These are phyloP conservation scores for Lodderomyces margitis DNA, from an alignment of 1,139 yeast species.

Conservation along the genomic window DNA sequence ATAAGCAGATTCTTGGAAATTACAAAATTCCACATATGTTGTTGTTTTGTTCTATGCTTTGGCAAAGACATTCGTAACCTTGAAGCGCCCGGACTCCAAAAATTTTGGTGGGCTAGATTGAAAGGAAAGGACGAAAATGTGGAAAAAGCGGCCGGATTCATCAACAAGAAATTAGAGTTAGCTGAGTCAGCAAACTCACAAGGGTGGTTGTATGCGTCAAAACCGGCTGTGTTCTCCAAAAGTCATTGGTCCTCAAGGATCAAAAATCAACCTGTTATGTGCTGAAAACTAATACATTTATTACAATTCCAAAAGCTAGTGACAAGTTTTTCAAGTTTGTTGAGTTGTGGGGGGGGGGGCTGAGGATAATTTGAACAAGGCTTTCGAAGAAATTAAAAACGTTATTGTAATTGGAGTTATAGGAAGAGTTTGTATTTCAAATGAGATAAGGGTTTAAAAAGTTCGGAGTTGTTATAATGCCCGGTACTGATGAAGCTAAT, in stretches of 20 bases:
- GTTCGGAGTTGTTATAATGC: too few species aligned
- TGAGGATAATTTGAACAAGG: slow-evolving; percentile 28
- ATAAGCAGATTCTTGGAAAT: too few species aligned
- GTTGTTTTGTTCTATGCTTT: too few species aligned
- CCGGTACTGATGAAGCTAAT: too few species aligned
- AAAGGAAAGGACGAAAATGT: slow-evolving; percentile 46
- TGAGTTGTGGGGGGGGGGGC: slow-evolving; percentile 35
- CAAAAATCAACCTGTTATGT: slow-evolving; percentile 63
- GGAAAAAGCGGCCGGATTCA: slow-evolving; percentile 36
- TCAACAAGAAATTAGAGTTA: slow-evolving; percentile 31
- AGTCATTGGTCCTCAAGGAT: slow-evolving; percentile 79
- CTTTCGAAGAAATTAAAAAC: slow-evolving; percentile 27
- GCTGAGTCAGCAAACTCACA: slow-evolving; percentile 29
- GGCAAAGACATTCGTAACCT: too few species aligned
- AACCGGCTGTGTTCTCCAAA: slow-evolving; percentile 45
- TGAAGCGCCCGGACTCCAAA: too few species aligned
- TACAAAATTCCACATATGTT: too few species aligned
- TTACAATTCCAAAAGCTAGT: slow-evolving; percentile 61
- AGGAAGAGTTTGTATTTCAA: neutral
- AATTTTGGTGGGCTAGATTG: too few species aligned
- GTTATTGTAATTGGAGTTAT: slow-evolving; percentile 7
- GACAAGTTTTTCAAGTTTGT: slow-evolving; percentile 32
- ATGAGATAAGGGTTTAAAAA: too few species aligned
- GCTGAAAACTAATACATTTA: slow-evolving; percentile 54
- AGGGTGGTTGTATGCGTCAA: slow-evolving; percentile 40